Conservation (phyloP, 495 filamentous ascomycete genomes). For the Penicillium coffeae region DNA sequence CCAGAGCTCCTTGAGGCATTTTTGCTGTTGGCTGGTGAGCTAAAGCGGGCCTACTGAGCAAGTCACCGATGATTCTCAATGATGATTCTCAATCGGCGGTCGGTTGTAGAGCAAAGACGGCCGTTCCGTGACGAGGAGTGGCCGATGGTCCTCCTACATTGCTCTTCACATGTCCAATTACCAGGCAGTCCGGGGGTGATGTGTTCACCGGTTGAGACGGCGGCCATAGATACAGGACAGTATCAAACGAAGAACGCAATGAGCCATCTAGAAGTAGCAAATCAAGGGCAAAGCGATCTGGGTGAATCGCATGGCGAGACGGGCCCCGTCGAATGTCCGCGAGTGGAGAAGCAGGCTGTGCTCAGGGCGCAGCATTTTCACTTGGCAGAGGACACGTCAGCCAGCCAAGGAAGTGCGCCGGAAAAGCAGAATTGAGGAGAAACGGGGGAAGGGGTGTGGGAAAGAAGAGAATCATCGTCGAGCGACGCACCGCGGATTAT, state of each 20-base stretch:
- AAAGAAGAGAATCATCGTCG: conserved; percentile 3
- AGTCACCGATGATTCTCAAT: neutral
- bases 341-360: conserved; percentile 3
- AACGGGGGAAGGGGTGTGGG: conserved; percentile 1
- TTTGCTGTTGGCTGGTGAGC: conserved; percentile 5
- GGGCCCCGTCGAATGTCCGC: neutral
- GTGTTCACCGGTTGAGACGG: neutral
- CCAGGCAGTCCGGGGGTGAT: conserved; percentile 1
- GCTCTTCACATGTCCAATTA: conserved; percentile 1
- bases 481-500: conserved; percentile 7
- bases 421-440: neutral
- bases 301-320: conserved; percentile 1
- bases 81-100: neutral
- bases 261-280: neutral
- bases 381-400: neutral
- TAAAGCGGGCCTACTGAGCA: conserved; percentile 4
- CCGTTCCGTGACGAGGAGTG: neutral
- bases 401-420: neutral
- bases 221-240: neutral
- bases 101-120: neutral
- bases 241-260: neutral
- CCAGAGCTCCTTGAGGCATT: conserved; percentile 5
- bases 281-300: neutral
- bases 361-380: neutral
- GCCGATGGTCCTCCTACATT: neutral